Base-by-base conservation (phyloP, 83 land plant genomes). In the Picea mariana region DNA sequence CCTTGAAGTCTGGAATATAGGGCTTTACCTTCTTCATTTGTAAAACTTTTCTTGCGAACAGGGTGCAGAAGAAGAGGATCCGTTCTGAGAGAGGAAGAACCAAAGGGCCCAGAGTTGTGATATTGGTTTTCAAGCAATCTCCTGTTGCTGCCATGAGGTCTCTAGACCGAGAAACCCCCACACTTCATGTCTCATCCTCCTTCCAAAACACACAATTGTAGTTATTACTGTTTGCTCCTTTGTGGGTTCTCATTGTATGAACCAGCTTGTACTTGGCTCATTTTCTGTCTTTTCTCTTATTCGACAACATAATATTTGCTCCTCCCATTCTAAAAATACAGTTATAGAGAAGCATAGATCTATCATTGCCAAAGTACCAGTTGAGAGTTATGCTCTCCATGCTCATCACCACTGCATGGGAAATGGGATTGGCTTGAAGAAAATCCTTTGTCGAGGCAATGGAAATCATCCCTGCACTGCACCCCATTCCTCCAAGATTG, bases 1-100 rank as follows among this genome's bases (percentile, higher is more conserved):
- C n/a, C 83, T 77, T 76, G 81, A 82, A 82, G 3, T 82, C 81
- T 15, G 83, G 83, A 3, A 82, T 69, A 12, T 49, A 69, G 40
- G 77, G 77, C 40, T 67, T 81, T 6, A 67, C 62, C n/a, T 47
- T 62, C 27, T 78, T 34, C 71, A 69, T 62, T 11, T 79, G 44
- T 0, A 62, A 21, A 9, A 79, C 52, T 5, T 62, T 79, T 20
- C 47, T 20, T 2, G 67, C 49, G 2, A 79, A 5, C 26, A 79
- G 47, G 1, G 67, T 62, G 5, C 52, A 20, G 4, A 79, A 34
- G 17, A 62, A 15, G 24, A 62, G 16, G 24, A 63, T 42, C 52
- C 62, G 81, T 21, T 79, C 81, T 0, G 81, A 62, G 0, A 79
- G 12, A 9, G 81, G 81, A 0, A 79, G 49, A 40, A 79, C 81